Evolutionary conservation across 2,329 filamentous ascomycete species (phyloP).

Genomic region (Fusarium keratoplasticum): DNA sequence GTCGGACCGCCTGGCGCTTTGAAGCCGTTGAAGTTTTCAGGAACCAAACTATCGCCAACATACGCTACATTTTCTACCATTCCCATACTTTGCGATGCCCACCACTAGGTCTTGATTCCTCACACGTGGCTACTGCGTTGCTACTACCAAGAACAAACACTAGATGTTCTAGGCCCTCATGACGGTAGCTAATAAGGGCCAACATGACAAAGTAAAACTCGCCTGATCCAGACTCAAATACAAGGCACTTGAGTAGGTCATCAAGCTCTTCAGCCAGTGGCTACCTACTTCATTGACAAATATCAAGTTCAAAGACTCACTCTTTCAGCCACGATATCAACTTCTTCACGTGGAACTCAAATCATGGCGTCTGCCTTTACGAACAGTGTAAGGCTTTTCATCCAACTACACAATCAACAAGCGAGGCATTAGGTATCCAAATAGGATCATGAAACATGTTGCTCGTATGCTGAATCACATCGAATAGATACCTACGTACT

Average conservation of each 20-base stretch:
- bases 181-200: neutral
- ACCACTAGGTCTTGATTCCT: neutral
- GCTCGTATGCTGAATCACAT: slow-evolving; percentile 43
- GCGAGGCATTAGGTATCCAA: slow-evolving; percentile 7
- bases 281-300: neutral
- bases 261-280: neutral
- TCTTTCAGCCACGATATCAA: slow-evolving; percentile 13
- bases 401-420: slow-evolving; percentile 18
- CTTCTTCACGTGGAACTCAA: neutral
- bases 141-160: neutral
- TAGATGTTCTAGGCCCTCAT: neutral
- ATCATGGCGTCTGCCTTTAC: slow-evolving; percentile 13
- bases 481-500: slow-evolving; percentile 44
- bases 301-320: neutral
- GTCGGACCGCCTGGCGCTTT: neutral
- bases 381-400: neutral
- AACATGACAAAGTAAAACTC: neutral
- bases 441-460: slow-evolving; percentile 33
- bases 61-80: neutral
- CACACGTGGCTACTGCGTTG: neutral
- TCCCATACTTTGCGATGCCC: neutral
- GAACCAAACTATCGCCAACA: slow-evolving; percentile 23
- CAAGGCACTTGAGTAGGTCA: neutral
- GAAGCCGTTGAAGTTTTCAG: slow-evolving; percentile 24
- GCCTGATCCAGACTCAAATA: neutral